Percentiles rank a stretch among this genome's conserved stretches.
Evolutionary conservation across 441 rosid species (phyloP).

Genomic region (Mallotus japonicus): DNA sequence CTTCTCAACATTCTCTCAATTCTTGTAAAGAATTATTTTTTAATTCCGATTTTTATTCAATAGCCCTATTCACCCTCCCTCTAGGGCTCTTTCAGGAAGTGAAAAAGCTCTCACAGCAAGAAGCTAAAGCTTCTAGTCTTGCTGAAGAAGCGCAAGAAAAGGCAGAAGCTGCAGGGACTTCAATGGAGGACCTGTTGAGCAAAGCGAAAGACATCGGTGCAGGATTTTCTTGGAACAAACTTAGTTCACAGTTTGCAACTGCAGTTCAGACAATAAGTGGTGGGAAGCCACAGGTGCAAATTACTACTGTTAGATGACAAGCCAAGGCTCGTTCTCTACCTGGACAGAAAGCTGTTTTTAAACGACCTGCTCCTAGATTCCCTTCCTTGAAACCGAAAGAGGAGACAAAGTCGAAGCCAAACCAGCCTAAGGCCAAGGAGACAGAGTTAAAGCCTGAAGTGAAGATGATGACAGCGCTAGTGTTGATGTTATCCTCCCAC

Average conservation of each 20-base stretch:
- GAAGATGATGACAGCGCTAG: slow-evolving; percentile 9
- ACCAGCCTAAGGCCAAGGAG: slow-evolving; percentile 39
- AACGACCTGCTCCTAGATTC: slow-evolving; percentile 32
- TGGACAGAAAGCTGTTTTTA: slow-evolving; percentile 57
- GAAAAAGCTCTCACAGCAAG: slow-evolving; percentile 54
- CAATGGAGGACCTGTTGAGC: slow-evolving; percentile 47
- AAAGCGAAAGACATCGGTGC: slow-evolving; percentile 69
- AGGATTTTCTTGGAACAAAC: slow-evolving; percentile 66
- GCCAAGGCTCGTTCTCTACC: slow-evolving; percentile 71
- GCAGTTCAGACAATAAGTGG: slow-evolving; percentile 42
- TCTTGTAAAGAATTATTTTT: too few relatives aligned
- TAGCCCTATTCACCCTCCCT: too few relatives aligned
- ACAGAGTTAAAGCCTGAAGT: slow-evolving; percentile 52
- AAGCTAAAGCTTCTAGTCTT: slow-evolving; percentile 49
- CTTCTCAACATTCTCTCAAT: too few relatives aligned
- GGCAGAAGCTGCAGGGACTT: slow-evolving; percentile 52
- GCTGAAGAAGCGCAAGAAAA: slow-evolving; percentile 62
- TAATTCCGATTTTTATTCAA: too few relatives aligned
- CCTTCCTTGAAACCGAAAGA: slow-evolving; percentile 29
- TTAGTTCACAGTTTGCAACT: slow-evolving; percentile 60
- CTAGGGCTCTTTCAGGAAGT: too few relatives aligned
- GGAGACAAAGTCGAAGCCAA: slow-evolving; percentile 32
- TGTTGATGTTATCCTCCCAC: too few relatives aligned
- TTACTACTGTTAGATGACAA: slow-evolving; percentile 89
- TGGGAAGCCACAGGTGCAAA: slow-evolving; percentile 52